Conservation (phyloP, 257 asterid species). For the Capsicum baccatum region DNA sequence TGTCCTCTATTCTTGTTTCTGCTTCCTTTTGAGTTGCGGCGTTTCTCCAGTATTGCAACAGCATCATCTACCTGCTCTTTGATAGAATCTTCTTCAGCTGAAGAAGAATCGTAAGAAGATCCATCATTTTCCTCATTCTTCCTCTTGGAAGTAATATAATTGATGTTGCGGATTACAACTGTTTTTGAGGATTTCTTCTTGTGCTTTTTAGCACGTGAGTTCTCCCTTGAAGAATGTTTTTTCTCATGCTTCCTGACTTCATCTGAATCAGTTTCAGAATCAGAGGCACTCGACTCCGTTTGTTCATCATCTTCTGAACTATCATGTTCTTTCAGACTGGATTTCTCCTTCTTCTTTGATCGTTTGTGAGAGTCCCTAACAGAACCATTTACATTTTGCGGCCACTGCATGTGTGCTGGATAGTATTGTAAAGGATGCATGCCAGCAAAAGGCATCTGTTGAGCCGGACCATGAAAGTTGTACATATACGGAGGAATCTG, state of each 20-base stretch:
- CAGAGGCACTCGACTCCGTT: conserved; percentile 56
- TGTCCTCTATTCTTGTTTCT: conserved; percentile 44
- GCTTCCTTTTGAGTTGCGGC: conserved; percentile 40
- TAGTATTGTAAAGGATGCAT: conserved; percentile 60
- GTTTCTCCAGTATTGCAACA: conserved; percentile 57
- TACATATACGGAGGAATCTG: conserved; percentile 75
- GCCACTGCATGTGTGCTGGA: conserved; percentile 69
- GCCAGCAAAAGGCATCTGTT: conserved; percentile 60
- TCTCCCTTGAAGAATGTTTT: conserved; percentile 53
- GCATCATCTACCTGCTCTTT: conserved; percentile 69
- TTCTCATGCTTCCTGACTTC: conserved; percentile 46
- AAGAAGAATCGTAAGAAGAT: conserved; percentile 51
- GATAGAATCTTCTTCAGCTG: conserved; percentile 63
- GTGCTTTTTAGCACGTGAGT: conserved; percentile 49
- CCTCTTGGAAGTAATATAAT: conserved; percentile 73
- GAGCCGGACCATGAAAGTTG: conserved; percentile 61
- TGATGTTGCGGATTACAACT: conserved; percentile 85
- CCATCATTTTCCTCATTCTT: conserved; percentile 61
- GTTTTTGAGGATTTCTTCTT: conserved; percentile 71
- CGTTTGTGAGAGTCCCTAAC: conserved; percentile 40
- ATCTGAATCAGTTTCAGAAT: conserved; percentile 49
- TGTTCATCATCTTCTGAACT: conserved; percentile 64
- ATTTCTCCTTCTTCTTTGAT: conserved; percentile 54
- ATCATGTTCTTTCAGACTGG: conserved; percentile 46
- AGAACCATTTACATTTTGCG: conserved; percentile 40